Evolutionary conservation across 257 asterid species (phyloP).

Genomic region (Solanum boliviense): DNA sequence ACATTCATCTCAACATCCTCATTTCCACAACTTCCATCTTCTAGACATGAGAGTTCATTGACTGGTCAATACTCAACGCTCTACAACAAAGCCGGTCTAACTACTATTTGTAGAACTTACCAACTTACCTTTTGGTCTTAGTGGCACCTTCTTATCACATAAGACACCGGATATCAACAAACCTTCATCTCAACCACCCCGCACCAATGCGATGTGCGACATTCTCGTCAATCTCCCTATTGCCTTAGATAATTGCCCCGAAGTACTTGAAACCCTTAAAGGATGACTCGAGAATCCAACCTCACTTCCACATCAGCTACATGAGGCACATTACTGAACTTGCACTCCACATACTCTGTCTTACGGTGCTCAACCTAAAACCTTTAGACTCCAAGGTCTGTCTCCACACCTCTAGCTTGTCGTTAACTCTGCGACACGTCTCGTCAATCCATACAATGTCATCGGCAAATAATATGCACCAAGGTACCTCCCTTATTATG

Average conservation of each 20-base stretch:
- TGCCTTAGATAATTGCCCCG: no score
- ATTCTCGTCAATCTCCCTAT: no score
- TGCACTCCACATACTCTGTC: no score
- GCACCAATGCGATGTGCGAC: no score
- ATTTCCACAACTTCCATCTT: neutral
- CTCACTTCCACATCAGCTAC: no score
- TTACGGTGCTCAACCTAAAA: no score
- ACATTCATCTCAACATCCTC: neutral
- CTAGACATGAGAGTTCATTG: neutral
- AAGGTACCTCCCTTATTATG: neutral
- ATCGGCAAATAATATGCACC: neutral
- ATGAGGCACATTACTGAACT: no score
- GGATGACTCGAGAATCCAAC: no score
- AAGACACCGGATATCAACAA: neutral
- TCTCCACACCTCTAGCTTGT: neutral
- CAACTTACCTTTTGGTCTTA: neutral
- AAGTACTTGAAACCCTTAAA: no score
- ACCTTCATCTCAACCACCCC: no score
- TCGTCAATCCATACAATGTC: neutral
- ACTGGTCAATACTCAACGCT: neutral
- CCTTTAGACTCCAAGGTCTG: neutral
- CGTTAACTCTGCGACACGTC: neutral
- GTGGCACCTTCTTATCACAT: neutral
- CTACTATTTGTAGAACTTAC: neutral
- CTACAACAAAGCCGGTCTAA: neutral